Evolutionary conservation across 1,284 basidiomycete species (phyloP), one percentile per base, ranked within the genome.

Genomic region (Wolfiporia cocos): DNA sequence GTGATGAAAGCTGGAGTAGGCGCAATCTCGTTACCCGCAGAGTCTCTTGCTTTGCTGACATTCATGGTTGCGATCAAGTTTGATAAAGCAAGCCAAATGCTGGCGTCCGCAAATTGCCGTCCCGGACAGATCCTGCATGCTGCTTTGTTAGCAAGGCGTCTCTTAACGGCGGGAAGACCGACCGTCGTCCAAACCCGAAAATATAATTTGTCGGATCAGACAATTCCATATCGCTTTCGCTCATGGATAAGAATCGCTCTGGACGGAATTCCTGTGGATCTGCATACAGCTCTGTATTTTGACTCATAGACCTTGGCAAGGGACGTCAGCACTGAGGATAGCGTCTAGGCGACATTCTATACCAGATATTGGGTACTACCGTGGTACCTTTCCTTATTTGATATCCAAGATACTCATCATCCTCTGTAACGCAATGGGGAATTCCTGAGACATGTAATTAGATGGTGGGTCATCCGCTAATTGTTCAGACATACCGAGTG

Each of bases 181-280:
- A 40, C 52, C 54, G 37, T 31, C 51, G 26, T 15, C 53, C 54
- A 35, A 55, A 55, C 2, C 54, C 54, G 33, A 56, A 56, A 5
- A 37, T 39, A 24, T 29, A 29, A 4, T 14, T 31, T 6, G 17
- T 15, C 9, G 37, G 33, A 33, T 37, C 21, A 5, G 17, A 11
- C 5, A 15, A 5, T 4, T 15, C 19, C 12, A 2, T 26, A 11
- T 14, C 28, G 2, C 14, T 15, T 10, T 34, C 15, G n/a, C 22
- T 19, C 12, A 28, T 29, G 4, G 26, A 10, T 7, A 54, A n/a
- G 44, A 36, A 36, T 2, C 34, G 28, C 6, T 51, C 49, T 5
- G 55, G 55, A 14, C 47, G 38, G 39, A 59, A 61, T n/a, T 17
- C 32, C 20, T 47, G 33, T 23, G 59, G 55, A 33, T 52, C 41